A percentile compares a stretch with the other conserved stretches of the same genome.
Evolutionary conservation across 1,284 basidiomycete genomes (phyloP).

Genomic region (Erythrobasidium hasegawianum): DNA sequence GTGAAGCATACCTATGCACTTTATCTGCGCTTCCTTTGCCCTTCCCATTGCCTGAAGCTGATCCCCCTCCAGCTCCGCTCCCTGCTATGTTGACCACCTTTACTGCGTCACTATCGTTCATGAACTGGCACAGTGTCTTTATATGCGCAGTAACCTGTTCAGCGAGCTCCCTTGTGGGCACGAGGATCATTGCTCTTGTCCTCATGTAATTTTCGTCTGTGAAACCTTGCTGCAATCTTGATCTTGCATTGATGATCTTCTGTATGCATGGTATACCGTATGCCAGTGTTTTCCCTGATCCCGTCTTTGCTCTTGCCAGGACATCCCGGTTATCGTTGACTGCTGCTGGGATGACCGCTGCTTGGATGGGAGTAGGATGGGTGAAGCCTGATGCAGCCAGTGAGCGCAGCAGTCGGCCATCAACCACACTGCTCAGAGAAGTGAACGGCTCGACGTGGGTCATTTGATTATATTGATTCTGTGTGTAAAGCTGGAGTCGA

Average conservation of each 20-base stretch:
- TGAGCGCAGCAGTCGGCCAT: slow-evolving; percentile 70
- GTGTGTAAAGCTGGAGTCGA: no score
- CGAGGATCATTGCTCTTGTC: slow-evolving; percentile 79
- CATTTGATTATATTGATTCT: no score
- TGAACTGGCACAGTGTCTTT: slow-evolving; percentile 61
- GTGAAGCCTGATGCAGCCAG: slow-evolving; percentile 75
- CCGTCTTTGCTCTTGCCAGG: slow-evolving; percentile 87
- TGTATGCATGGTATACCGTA: slow-evolving; percentile 90
- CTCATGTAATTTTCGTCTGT: slow-evolving; percentile 49
- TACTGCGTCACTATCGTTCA: slow-evolving; percentile 67
- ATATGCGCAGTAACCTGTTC: slow-evolving; percentile 81
- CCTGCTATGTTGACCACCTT: slow-evolving; percentile 71
- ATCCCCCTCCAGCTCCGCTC: slow-evolving; percentile 34
- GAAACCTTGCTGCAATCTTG: slow-evolving; percentile 56
- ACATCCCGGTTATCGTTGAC: slow-evolving; percentile 81
- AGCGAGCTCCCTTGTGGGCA: slow-evolving; percentile 79
- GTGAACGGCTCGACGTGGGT: slow-evolving; percentile 29
- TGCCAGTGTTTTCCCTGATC: slow-evolving; percentile 94
- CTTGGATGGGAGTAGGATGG: slow-evolving; percentile 91
- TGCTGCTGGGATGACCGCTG: slow-evolving; percentile 79
- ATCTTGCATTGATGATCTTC: slow-evolving; percentile 76
- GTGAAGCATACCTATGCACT: slow-evolving; percentile 64
- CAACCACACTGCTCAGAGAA: slow-evolving; percentile 38
- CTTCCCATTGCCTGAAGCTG: slow-evolving; percentile 41
- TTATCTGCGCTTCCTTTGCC: slow-evolving; percentile 54